Evolutionary conservation across 2,329 filamentous ascomycete genomes (phyloP).

Genomic region (Lizonia empirigonia): DNA sequence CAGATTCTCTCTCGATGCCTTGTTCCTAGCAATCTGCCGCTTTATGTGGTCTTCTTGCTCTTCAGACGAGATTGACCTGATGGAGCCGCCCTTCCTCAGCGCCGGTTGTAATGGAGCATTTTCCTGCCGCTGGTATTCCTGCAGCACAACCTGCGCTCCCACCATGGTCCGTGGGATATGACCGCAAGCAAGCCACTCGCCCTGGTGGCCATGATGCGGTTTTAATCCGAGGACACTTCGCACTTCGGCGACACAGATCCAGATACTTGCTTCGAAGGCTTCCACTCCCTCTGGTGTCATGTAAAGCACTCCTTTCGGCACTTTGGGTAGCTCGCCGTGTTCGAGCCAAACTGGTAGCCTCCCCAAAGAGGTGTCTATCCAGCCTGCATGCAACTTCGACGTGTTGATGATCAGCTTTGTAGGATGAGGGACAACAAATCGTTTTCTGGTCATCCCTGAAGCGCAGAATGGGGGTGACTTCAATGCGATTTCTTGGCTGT

Average conservation of each 20-base stretch:
- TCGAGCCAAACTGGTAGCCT: conserved; percentile 15
- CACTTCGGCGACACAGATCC: conserved; percentile 17
- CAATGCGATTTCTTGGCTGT: background rate
- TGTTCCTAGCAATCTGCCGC: conserved; percentile 1
- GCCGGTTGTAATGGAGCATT: background rate
- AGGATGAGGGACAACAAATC: background rate
- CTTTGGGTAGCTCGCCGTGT: conserved; percentile 1
- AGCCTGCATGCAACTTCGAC: background rate
- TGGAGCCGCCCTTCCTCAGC: background rate
- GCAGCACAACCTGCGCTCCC: background rate
- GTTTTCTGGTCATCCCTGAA: background rate
- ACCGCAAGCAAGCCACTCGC: conserved; percentile 20
- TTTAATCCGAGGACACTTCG: conserved; percentile 5
- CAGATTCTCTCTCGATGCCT: background rate
- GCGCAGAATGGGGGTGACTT: background rate
- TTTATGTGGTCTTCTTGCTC: conserved; percentile 3
- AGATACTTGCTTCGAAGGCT: conserved; percentile 4
- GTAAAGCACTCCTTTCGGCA: conserved; percentile 1
- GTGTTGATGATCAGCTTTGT: conserved; percentile 1
- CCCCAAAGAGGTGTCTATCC: background rate
- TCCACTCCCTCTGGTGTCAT: conserved; percentile 1
- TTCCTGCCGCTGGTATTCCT: background rate
- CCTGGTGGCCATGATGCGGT: background rate
- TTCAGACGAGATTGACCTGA: background rate
- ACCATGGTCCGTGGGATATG: conserved; percentile 2